Base-by-base conservation (phyloP, 2,329 filamentous ascomycete genomes). In the Pyrenophora tritici-repentis region DNA sequence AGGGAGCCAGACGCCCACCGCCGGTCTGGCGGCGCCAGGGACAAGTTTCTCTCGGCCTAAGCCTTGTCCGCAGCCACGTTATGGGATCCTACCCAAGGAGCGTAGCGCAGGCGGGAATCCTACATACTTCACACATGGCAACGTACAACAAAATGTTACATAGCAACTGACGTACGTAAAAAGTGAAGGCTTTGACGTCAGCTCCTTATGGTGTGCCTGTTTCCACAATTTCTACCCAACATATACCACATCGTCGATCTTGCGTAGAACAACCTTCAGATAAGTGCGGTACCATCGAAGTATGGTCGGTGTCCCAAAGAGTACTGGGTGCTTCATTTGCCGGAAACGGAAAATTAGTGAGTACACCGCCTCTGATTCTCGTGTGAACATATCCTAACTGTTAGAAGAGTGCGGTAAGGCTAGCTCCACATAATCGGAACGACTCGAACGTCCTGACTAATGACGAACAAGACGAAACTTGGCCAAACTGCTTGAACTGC, bases 251-350 rank as follows among this genome's bases (percentile, higher is more conserved):
- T 17, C 34, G 39, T 41, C 42, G 18, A 43, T 44, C 17, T 26
- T 32, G 24, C 33, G 39, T 42, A 26, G 18, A 35, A 22, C 20
- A 12, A 18, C 7, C 34, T 20, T 20, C 29, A 32, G 20, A 24
- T 13, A 47, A 18, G 34, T 42, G 29, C 34, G 22, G 24, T 17
- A n/a, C 24, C 32, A 29, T 36, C 18, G 16, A 47, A 49, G 29
- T 48, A 71, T 71, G 68, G 68, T 71, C 18, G 68, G 68, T 40
- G 68, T 71, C 39, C 68, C 68, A 4, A 71, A 71, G 52, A 70
- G 67, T 45, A 71, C 66, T 7, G 68, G 68, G 14, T 72, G 67
- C 53, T 36, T 59, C 16, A 65, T 68, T 18, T 72, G 68, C 58
- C 61, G 68, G 33, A 68, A 63, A 46, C 48, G 67, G 42, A 72